Evolutionary conservation across 495 filamentous ascomycete species (phyloP).

Genomic region (Penicillium cinerascens): DNA sequence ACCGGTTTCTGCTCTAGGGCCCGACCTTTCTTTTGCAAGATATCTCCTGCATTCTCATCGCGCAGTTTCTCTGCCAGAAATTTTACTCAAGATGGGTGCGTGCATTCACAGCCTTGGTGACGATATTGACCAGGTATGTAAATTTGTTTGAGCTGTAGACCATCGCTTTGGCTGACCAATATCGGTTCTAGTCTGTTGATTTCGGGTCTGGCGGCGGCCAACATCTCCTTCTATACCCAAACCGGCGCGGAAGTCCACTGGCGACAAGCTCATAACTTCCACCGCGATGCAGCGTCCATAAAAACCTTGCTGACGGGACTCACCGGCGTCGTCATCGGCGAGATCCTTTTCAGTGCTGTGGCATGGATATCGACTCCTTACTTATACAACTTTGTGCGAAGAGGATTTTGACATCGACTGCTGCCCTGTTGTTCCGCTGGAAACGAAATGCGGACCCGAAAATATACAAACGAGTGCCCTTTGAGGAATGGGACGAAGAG

Average conservation of each 20-base stretch:
- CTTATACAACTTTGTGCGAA: conserved; percentile 11
- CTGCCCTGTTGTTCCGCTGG: conserved; percentile 1
- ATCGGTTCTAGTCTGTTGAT: not conserved
- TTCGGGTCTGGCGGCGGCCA: conserved; percentile 24
- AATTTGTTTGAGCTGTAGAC: too few species aligned
- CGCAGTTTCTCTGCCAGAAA: conserved; percentile 23
- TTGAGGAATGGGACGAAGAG: conserved; percentile 19
- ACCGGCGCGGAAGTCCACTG: conserved; percentile 34
- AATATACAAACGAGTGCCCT: conserved; percentile 14
- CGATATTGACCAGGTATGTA: conserved; percentile 29
- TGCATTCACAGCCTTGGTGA: conserved; percentile 14
- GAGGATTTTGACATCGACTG: not conserved
- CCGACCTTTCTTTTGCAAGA: conserved; percentile 40
- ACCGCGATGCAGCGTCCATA: conserved; percentile 23
- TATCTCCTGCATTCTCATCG: conserved; percentile 27
- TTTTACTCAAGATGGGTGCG: conserved; percentile 23
- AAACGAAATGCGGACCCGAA: conserved; percentile 1
- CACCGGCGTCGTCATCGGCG: conserved; percentile 19
- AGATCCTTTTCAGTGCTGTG: conserved; percentile 14
- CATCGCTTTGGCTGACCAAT: too few species aligned
- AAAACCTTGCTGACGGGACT: conserved; percentile 25
- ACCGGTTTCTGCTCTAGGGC: conserved; percentile 35
- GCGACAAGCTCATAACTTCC: conserved; percentile 27
- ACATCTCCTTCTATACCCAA: conserved; percentile 28
- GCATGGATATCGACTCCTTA: conserved; percentile 18